Percentiles rank a stretch among this genome's conserved stretches.
Conservation (phyloP, 2,329 filamentous ascomycete species). For the Rhynchosporium agropyri region DNA sequence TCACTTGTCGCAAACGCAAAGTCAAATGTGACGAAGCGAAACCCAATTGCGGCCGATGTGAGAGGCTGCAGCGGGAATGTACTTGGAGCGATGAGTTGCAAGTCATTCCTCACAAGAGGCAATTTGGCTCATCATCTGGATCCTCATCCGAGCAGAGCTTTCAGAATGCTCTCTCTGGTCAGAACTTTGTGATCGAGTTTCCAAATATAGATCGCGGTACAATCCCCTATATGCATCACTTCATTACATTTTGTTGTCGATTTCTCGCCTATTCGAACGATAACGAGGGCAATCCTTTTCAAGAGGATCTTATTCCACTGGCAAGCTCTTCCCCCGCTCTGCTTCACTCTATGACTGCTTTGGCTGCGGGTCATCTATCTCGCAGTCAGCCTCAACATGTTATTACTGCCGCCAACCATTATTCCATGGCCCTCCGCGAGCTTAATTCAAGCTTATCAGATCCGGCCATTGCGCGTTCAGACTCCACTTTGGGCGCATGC, state of each 20-base stretch:
- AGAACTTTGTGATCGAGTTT: constrained; percentile 40
- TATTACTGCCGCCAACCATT: constrained; percentile 36
- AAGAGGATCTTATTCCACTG: constrained; percentile 37
- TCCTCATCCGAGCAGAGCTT: constrained; percentile 16
- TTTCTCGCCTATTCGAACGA: constrained; percentile 41
- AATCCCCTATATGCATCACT: constrained; percentile 41
- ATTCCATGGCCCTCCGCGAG: constrained; percentile 37
- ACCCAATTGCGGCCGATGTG: constrained; percentile 56
- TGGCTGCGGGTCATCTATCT: constrained; percentile 39
- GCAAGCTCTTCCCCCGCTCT: constrained; percentile 37
- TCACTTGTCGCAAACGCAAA: constrained; percentile 69
- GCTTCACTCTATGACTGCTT: constrained; percentile 40
- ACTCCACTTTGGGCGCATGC: constrained; percentile 39
- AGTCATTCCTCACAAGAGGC: constrained; percentile 27
- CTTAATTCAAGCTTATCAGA: constrained; percentile 36
- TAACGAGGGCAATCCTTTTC: constrained; percentile 40
- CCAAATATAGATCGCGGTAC: constrained; percentile 36
- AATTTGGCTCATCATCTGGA: constrained; percentile 6
- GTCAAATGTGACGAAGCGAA: constrained; percentile 73
- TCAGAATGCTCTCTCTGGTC: constrained; percentile 28
- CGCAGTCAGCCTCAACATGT: constrained; percentile 37
- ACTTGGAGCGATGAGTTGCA: constrained; percentile 38
- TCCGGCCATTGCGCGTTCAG: constrained; percentile 33
- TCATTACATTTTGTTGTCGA: constrained; percentile 39
- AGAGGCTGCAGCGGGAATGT: constrained; percentile 37